Evolutionary conservation across 1,139 yeast genomes (phyloP).

Genomic region (Scheffersomyces lignicola): DNA sequence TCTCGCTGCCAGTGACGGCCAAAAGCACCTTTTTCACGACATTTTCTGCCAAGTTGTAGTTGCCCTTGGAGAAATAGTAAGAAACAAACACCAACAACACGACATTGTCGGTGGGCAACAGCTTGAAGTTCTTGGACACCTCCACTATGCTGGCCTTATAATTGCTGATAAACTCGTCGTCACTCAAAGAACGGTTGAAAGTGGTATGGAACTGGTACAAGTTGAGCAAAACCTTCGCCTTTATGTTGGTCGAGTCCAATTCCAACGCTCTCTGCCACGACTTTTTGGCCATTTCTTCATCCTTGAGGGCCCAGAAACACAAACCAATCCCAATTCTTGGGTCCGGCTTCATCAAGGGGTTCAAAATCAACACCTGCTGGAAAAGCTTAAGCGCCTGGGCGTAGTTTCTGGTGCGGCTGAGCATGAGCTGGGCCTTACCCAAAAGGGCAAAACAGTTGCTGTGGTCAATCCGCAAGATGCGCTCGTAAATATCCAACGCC

Average conservation of each 20-base stretch:
- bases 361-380: constrained; percentile 75
- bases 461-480: constrained; percentile 47
- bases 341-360: constrained; percentile 83
- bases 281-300: constrained; percentile 67
- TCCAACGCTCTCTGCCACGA: constrained; percentile 85
- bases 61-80: constrained; percentile 62
- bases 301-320: constrained; percentile 88
- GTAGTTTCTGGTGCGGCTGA: constrained; percentile 68
- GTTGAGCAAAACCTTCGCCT: constrained; percentile 66
- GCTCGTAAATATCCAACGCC: constrained; percentile 63
- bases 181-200: constrained; percentile 57
- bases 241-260: constrained; percentile 59
- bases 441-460: constrained; percentile 74
- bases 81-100: constrained; percentile 46
- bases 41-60: constrained; percentile 56
- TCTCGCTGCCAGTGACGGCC: constrained; percentile 22
- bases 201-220: constrained; percentile 69
- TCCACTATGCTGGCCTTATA: constrained; percentile 48
- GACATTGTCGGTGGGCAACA: constrained; percentile 31
- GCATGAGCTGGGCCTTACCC: constrained; percentile 81
- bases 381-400: constrained; percentile 73
- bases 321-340: constrained; percentile 94
- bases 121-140: constrained; percentile 29
- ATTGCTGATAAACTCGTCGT: constrained; percentile 53
- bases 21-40: constrained; percentile 54